phyloP scores from a whole-genome alignment of 306 rosid genomes.

The Fagus sylvatica region DNA sequence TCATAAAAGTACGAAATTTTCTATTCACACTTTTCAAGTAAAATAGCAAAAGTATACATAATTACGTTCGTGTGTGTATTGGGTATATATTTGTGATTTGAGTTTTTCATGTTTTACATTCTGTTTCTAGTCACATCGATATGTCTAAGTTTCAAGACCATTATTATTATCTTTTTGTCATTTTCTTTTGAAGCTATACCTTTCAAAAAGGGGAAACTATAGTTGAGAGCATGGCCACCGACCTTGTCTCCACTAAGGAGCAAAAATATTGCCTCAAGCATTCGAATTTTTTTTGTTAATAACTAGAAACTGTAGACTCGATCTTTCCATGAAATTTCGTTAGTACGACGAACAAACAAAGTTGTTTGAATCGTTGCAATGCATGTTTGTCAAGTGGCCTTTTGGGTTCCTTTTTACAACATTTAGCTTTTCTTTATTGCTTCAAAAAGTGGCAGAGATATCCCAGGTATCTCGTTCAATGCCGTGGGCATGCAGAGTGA shows the following conservation, averaged over 20 bases:
- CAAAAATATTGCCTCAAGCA: background rate
- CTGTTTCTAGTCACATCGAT: no score
- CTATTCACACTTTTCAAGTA: no score
- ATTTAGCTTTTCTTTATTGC: slow-evolving; percentile 29
- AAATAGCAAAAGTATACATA: no score
- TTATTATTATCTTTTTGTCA: no score
- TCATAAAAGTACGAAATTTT: no score
- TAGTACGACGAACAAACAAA: background rate
- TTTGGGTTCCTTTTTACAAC: slow-evolving; percentile 13
- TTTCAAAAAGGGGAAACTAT: background rate
- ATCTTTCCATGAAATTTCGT: slow-evolving; percentile 8
- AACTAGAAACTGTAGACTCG: background rate
- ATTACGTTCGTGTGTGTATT: no score
- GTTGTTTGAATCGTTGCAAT: slow-evolving; percentile 5
- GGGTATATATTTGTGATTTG: no score
- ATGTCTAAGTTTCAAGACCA: no score
- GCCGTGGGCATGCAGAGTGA: slow-evolving; percentile 5
- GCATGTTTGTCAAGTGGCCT: background rate
- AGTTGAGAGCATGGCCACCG: background rate
- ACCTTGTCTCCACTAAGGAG: background rate
- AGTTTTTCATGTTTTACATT: no score
- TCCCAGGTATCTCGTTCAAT: slow-evolving; percentile 52
- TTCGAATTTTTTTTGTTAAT: background rate
- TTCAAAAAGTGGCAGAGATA: slow-evolving; percentile 32
- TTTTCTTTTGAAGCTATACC: background rate